Evolutionary conservation across 495 filamentous ascomycete species (phyloP).

Genomic region (Apodospora peruviana): DNA sequence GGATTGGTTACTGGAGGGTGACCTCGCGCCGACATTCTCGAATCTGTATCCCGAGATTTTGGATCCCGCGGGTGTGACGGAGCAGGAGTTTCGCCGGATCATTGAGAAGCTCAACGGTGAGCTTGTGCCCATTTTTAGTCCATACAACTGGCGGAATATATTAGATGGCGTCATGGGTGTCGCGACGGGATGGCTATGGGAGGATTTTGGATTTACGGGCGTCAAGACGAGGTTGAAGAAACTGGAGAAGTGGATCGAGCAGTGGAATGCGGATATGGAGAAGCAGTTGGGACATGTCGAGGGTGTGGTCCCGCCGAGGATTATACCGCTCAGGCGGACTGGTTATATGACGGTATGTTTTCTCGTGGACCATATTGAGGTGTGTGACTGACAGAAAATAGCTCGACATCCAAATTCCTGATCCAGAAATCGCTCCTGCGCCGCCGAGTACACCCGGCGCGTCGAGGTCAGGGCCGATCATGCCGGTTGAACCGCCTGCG

Average conservation of each 20-base stretch:
- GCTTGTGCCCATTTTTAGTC: conserved; percentile 66
- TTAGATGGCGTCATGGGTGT: conserved; percentile 71
- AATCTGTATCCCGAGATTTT: conserved; percentile 95
- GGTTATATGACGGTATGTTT: conserved; percentile 78
- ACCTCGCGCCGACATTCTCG: conserved; percentile 87
- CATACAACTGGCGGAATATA: conserved; percentile 63
- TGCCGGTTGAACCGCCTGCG: conserved; percentile 9
- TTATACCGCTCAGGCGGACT: conserved; percentile 72
- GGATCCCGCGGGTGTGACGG: conserved; percentile 71
- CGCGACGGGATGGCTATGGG: conserved; percentile 87
- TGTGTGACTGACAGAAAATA: conserved; percentile 11
- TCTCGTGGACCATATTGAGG: background rate
- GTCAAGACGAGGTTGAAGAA: conserved; percentile 61
- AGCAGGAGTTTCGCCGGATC: conserved; percentile 75
- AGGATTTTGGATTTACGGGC: conserved; percentile 71
- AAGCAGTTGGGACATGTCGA: conserved; percentile 46
- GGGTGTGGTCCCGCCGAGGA: conserved; percentile 54
- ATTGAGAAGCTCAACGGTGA: conserved; percentile 71
- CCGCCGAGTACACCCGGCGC: conserved; percentile 24
- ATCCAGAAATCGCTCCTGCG: conserved; percentile 28
- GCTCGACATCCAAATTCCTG: conserved; percentile 34
- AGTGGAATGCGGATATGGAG: conserved; percentile 67
- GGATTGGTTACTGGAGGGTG: conserved; percentile 85
- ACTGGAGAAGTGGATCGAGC: conserved; percentile 72
- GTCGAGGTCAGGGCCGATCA: conserved; percentile 8